A percentile compares a stretch with the other conserved stretches of the same genome.
Evolutionary conservation across 495 filamentous ascomycete species (phyloP).

Genomic region (Hyaloscypha bicolor): DNA sequence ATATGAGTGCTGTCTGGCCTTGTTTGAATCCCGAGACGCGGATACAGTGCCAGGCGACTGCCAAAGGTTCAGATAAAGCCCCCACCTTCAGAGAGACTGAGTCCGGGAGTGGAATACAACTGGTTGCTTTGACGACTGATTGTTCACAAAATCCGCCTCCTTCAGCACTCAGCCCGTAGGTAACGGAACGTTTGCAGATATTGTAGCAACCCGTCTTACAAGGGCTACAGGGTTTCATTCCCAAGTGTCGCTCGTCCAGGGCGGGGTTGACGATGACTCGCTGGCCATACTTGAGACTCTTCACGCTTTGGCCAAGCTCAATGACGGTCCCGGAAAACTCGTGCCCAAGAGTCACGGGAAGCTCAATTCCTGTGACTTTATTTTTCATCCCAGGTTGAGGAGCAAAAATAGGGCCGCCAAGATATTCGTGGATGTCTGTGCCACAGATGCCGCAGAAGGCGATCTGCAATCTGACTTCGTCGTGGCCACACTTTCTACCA

Average conservation of each 20-base stretch:
- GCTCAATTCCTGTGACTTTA: too few relatives aligned
- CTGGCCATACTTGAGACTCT: slow-evolving; percentile 55
- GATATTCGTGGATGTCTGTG: too few relatives aligned
- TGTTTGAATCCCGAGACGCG: too few relatives aligned
- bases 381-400: too few relatives aligned
- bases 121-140: slow-evolving; percentile 70
- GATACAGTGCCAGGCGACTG: slow-evolving; percentile 67
- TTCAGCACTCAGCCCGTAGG: slow-evolving; percentile 71
- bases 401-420: too few relatives aligned
- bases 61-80: slow-evolving; percentile 75
- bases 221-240: slow-evolving; percentile 64
- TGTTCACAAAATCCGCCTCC: slow-evolving; percentile 82
- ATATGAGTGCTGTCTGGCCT: too few relatives aligned
- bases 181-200: slow-evolving; percentile 74
- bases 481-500: too few relatives aligned
- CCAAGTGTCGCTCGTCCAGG: slow-evolving; percentile 64
- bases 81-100: slow-evolving; percentile 63
- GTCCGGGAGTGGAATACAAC: slow-evolving; percentile 64
- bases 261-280: slow-evolving; percentile 59
- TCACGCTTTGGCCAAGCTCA: slow-evolving; percentile 46
- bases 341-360: slow-evolving; percentile 45
- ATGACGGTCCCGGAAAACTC: slow-evolving; percentile 58
- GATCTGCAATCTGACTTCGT: too few relatives aligned
- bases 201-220: slow-evolving; percentile 74
- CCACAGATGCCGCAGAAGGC: too few relatives aligned